Conservation (phyloP, 2,329 filamentous ascomycete species). For the Colletotrichum agaves region DNA sequence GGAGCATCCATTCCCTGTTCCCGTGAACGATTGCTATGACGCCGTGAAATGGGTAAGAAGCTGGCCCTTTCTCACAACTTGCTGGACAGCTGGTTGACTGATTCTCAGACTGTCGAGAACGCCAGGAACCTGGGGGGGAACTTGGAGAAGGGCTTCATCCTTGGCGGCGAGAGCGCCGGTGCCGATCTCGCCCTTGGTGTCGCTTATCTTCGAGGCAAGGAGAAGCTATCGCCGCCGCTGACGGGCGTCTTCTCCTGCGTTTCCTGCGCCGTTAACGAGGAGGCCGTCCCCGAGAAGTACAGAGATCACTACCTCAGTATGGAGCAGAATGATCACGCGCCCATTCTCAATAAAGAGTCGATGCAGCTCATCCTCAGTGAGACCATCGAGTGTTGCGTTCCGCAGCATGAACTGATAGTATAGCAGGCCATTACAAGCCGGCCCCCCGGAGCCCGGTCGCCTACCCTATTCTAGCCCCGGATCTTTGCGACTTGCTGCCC, state of each 20-base stretch:
- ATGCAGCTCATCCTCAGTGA: conserved; percentile 42
- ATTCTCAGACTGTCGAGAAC: conserved; percentile 38
- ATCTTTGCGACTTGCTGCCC: conserved; percentile 40
- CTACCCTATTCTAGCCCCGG: conserved; percentile 41
- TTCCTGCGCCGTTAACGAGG: conserved; percentile 39
- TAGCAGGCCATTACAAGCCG: conserved; percentile 42
- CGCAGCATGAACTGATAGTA: not conserved
- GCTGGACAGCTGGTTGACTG: not conserved
- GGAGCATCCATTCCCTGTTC: conserved; percentile 44
- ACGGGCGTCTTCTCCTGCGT: conserved; percentile 44
- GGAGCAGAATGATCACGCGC: conserved; percentile 42
- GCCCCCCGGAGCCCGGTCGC: conserved; percentile 42
- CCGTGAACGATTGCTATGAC: conserved; percentile 44
- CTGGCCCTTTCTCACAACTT: not conserved
- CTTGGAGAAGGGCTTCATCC: conserved; percentile 40
- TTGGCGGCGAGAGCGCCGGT: conserved; percentile 45
- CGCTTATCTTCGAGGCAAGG: conserved; percentile 40
- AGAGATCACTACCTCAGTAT: conserved; percentile 44
- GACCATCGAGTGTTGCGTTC: not conserved
- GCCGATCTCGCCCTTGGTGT: conserved; percentile 44
- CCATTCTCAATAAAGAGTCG: conserved; percentile 41
- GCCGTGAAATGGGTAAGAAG: conserved; percentile 42
- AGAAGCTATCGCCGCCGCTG: conserved; percentile 39
- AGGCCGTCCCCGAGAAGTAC: conserved; percentile 44
- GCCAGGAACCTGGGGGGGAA: conserved; percentile 41